Conservation (phyloP, 352 stramenopile species). For the Nothophytophthora sp. region DNA sequence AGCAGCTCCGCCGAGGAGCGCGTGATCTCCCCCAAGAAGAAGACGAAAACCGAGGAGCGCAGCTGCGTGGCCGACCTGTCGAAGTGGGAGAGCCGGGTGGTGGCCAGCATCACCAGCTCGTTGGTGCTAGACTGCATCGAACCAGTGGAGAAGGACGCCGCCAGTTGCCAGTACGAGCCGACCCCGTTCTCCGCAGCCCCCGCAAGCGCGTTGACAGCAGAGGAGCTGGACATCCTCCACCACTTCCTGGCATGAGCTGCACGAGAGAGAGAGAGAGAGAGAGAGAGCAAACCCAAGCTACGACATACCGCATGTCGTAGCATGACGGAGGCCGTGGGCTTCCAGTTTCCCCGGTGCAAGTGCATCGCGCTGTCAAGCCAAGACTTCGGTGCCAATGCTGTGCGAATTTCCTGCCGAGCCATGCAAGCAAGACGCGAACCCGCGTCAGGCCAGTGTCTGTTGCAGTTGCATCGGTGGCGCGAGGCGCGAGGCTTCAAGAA, state of each 20-base stretch:
- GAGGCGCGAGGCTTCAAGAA: too few relatives aligned
- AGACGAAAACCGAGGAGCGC: conserved; percentile 26
- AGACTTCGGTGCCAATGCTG: too few relatives aligned
- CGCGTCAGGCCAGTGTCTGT: too few relatives aligned
- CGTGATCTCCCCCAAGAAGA: conserved; percentile 56
- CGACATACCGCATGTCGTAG: neutral
- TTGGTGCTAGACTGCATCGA: conserved; percentile 17
- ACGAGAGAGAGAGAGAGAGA: neutral
- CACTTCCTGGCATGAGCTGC: conserved; percentile 38
- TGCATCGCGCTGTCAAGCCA: too few relatives aligned
- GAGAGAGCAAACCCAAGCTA: too few relatives aligned
- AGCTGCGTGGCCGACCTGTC: conserved; percentile 15
- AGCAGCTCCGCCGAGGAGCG: conserved; percentile 15
- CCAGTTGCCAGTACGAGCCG: conserved; percentile 20
- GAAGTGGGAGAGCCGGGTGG: conserved; percentile 35
- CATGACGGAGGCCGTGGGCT: neutral
- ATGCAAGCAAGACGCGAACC: too few relatives aligned
- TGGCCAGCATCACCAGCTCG: conserved; percentile 24
- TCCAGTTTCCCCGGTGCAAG: neutral
- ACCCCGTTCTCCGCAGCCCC: conserved; percentile 25
- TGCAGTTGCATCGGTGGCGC: too few relatives aligned
- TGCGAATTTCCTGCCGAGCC: too few relatives aligned
- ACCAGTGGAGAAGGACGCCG: conserved; percentile 5
- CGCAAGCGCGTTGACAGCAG: conserved; percentile 19
- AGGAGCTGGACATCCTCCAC: conserved; percentile 46